Evolutionary conservation across 139 green algal genomes (phyloP).

Genomic region (Eudorina sp.): DNA sequence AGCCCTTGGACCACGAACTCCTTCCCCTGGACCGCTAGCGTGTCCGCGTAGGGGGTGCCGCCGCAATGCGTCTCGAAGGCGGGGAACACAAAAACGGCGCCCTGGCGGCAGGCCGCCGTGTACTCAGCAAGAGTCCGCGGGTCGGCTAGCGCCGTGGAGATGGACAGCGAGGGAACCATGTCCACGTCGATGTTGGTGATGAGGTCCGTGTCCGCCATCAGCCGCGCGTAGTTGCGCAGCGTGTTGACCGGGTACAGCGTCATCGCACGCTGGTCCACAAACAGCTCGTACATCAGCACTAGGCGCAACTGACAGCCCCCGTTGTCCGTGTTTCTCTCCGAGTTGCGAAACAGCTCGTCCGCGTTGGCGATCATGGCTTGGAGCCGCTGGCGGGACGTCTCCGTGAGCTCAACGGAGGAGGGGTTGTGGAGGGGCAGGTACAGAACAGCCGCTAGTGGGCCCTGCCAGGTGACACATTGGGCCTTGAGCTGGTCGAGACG

Average conservation of each 20-base stretch:
- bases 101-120: background rate
- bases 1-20: background rate
- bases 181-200: slow-evolving; percentile 68
- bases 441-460: slow-evolving; percentile 54
- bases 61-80: slow-evolving; percentile 39
- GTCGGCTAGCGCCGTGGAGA: background rate
- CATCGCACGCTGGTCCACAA: slow-evolving; percentile 4
- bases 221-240: slow-evolving; percentile 58
- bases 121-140: background rate
- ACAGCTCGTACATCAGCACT: slow-evolving; percentile 50
- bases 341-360: slow-evolving; percentile 6
- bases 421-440: slow-evolving; percentile 46
- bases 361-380: slow-evolving; percentile 17
- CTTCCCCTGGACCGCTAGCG: background rate
- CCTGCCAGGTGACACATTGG: slow-evolving; percentile 55
- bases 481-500: slow-evolving; percentile 47
- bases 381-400: background rate
- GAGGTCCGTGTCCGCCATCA: slow-evolving; percentile 60
- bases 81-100: slow-evolving; percentile 25
- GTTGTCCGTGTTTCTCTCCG: background rate
- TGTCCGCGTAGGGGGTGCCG: background rate
- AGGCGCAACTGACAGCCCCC: slow-evolving; percentile 48
- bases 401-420: background rate
- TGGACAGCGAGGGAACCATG: slow-evolving; percentile 54
- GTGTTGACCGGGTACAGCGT: slow-evolving; percentile 43